Evolutionary conservation across 2,329 filamentous ascomycete genomes (phyloP).

Genomic region (Cordyceps pruinosa): DNA sequence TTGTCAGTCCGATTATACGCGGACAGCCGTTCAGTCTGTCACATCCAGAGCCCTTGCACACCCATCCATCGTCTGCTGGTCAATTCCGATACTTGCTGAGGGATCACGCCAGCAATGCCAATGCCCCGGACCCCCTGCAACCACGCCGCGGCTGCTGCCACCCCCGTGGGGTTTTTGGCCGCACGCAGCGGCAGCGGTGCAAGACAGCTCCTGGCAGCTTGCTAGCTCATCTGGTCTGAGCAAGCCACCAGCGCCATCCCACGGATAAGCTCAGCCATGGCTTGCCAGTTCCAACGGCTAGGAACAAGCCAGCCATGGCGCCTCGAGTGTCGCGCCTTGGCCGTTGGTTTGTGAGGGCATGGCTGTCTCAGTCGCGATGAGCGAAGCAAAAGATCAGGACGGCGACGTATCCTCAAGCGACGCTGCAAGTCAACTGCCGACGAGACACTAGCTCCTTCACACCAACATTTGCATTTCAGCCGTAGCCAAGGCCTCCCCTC

Average conservation of each 20-base stretch:
- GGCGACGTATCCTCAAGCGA: neutral
- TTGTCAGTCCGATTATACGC: neutral
- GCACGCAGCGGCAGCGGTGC: slow-evolving; percentile 4
- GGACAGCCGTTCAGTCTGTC: neutral
- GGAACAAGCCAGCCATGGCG: slow-evolving; percentile 8
- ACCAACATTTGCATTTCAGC: slow-evolving; percentile 2
- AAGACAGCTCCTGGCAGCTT: neutral
- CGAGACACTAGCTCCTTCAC: neutral
- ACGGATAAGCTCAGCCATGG: slow-evolving; percentile 14
- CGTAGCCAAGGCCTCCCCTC: neutral
- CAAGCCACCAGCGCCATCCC: slow-evolving; percentile 12
- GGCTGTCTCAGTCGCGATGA: neutral
- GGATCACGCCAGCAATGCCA: slow-evolving; percentile 3
- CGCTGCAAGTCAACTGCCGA: neutral
- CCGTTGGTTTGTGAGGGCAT: neutral
- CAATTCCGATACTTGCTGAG: neutral
- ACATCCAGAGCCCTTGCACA: neutral
- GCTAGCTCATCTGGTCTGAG: slow-evolving; percentile 1
- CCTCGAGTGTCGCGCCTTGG: slow-evolving; percentile 2
- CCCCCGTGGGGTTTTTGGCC: slow-evolving; percentile 9
- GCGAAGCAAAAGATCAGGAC: neutral
- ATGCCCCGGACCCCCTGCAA: slow-evolving; percentile 5
- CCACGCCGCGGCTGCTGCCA: neutral
- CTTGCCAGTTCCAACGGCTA: slow-evolving; percentile 10
- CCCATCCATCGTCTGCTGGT: neutral